Base-by-base conservation (phyloP, 108 stramenopile species). In the Nannochloropsis oceanica region DNA sequence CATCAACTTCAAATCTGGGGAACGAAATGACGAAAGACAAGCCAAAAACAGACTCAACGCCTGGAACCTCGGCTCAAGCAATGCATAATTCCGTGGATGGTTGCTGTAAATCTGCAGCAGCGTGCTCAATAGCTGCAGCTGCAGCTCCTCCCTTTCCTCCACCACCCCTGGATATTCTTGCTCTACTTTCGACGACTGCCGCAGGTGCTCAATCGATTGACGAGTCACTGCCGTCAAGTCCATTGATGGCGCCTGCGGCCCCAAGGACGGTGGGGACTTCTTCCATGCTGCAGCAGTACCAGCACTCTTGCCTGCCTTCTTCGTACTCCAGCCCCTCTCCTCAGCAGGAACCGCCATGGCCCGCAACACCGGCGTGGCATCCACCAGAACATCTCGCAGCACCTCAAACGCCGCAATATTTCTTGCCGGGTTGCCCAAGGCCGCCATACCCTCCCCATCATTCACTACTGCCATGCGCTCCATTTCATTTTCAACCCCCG, bases 51-150 rank as follows among this genome's bases (percentile, higher is more conserved):
- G 91, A 0, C 94, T 93, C 18, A 97, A 90, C 80, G 93, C 91
- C 88, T 93, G 88, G 84, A 93, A 92, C 82, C 90, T 86, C 8
- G 92, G 93, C 91, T 97, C 96, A 42, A 97, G 91, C 44, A 93
- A 84, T 27, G 92, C 92, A 87, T 95, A 97, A 81, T 96, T 97
- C 43, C 90, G 87, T 80, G 95, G 90, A 82, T 97, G 95, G 82
- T 95, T 94, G 22, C 95, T 96, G 86, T 95, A 97, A 34, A 97
- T 82, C 46, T 95, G 95, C 46, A 97, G 91, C 13, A 92, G 93
- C 9, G 93, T 90, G 83, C 94, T 92, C 79, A 95, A 90, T 25
- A 96, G 91, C 87, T 95, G 80, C 26, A 84, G 44, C 27, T 84
- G 50, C 44, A 88, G 84, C 79, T 79, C 82, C 42, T 88, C 87